Percentiles rank a stretch among this genome's conserved stretches.
Conservation (phyloP, 129 eudicot genomes). For the Centrapalus pauciflorus region DNA sequence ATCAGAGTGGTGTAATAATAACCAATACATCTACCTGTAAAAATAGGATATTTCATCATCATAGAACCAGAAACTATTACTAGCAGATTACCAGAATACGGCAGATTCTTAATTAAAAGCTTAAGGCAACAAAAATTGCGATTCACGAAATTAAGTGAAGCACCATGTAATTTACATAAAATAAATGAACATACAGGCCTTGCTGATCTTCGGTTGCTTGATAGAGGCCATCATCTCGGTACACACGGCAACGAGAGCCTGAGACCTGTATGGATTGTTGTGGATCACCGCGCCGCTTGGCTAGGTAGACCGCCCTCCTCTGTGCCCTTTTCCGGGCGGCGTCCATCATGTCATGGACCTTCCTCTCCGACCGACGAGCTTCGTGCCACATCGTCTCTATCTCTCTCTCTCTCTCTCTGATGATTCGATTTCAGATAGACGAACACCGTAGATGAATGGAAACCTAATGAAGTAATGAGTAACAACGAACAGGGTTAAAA, state of each 20-base stretch:
- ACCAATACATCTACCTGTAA: background rate
- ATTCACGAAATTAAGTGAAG: background rate
- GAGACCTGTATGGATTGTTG: constrained; percentile 83
- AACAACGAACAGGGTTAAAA: no score
- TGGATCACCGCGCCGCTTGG: constrained; percentile 99
- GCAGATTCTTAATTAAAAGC: background rate
- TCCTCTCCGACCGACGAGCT: constrained; percentile 94
- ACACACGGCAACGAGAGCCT: constrained; percentile 76
- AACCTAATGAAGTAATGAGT: no score
- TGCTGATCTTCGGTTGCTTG: constrained; percentile 91
- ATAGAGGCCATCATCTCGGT: constrained; percentile 88
- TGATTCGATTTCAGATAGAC: constrained; percentile 14
- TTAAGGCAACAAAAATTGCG: background rate
- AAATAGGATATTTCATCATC: background rate
- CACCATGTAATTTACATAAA: background rate
- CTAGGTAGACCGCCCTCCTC: constrained; percentile 83
- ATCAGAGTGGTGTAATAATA: background rate
- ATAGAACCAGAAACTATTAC: background rate
- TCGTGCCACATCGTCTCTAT: constrained; percentile 95
- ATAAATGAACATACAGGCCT: constrained; percentile 65
- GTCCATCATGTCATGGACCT: constrained; percentile 99
- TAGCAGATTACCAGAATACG: background rate
- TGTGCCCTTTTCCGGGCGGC: constrained; percentile 98
- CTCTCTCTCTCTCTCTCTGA: constrained; percentile 1
- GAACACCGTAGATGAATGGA: background rate